These are phyloP conservation scores for Abrus pulchellus DNA, from an alignment of 306 rosid genomes.

Conservation along the genomic window DNA sequence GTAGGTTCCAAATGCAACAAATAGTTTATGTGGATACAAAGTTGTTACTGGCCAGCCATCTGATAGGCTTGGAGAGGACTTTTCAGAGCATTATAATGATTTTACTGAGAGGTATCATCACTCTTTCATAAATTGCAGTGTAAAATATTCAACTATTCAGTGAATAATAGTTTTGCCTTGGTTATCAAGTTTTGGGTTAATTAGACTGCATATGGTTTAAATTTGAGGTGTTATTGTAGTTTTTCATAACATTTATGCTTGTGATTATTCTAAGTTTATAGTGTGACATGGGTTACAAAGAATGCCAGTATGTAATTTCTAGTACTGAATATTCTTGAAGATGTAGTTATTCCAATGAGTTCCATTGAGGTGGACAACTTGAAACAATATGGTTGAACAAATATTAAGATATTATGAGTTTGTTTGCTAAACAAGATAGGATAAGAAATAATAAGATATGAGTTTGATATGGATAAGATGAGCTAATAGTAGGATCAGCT, in stretches of 20 bases:
- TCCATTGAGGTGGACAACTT: neutral
- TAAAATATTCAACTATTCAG: slow-evolving; percentile 5
- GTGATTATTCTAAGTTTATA: neutral
- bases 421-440: too few species aligned
- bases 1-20: slow-evolving; percentile 99
- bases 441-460: too few species aligned
- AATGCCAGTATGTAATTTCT: neutral
- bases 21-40: slow-evolving; percentile 96
- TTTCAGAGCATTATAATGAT: slow-evolving; percentile 77
- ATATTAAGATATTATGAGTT: neutral
- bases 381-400: slow-evolving; percentile 12
- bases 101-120: slow-evolving; percentile 82
- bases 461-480: too few species aligned
- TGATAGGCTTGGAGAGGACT: slow-evolving; percentile 98
- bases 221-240: neutral
- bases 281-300: neutral
- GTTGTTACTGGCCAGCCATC: slow-evolving; percentile 99
- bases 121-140: slow-evolving; percentile 11
- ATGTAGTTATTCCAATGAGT: slow-evolving; percentile 1
- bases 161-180: neutral
- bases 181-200: slow-evolving; percentile 14
- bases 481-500: too few species aligned
- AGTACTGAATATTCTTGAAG: neutral
- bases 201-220: neutral
- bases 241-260: neutral